Conservation (phyloP, 2,329 filamentous ascomycete species). For the Alternaria incomplexa region DNA sequence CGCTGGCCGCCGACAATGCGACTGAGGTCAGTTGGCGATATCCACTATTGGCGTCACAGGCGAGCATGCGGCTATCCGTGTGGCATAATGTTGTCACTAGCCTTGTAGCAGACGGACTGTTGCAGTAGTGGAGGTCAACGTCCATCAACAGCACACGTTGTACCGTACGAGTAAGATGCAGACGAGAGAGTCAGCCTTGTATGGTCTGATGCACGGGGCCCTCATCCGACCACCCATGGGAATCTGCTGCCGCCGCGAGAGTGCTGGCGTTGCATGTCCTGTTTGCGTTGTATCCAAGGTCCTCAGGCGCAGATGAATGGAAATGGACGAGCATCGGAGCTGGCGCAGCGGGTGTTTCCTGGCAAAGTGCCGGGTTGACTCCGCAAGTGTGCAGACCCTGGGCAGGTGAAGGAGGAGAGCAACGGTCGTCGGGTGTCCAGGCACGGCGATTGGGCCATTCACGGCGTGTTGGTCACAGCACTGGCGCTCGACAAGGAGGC, state of each 20-base stretch:
- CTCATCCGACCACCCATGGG: slow-evolving; percentile 20
- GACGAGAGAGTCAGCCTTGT: slow-evolving; percentile 23
- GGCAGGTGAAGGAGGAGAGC: slow-evolving; percentile 12
- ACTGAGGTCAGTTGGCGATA: neutral
- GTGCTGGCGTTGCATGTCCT: neutral
- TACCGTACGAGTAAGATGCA: slow-evolving; percentile 17
- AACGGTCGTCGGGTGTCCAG: slow-evolving; percentile 20
- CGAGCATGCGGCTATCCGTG: neutral
- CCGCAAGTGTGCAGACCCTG: slow-evolving; percentile 3
- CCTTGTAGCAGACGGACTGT: slow-evolving; percentile 4
- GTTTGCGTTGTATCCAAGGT: slow-evolving; percentile 27
- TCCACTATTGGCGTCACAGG: neutral
- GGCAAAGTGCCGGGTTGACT: slow-evolving; percentile 17
- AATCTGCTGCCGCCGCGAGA: neutral
- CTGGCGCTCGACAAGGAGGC: slow-evolving; percentile 26
- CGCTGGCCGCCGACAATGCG: neutral
- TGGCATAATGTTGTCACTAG: slow-evolving; percentile 9
- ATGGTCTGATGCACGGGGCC: slow-evolving; percentile 28
- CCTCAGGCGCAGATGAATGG: slow-evolving; percentile 9
- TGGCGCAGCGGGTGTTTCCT: slow-evolving; percentile 29
- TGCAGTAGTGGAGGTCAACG: slow-evolving; percentile 5
- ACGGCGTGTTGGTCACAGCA: slow-evolving; percentile 22
- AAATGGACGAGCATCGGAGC: slow-evolving; percentile 9
- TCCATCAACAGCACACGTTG: slow-evolving; percentile 15
- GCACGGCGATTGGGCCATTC: slow-evolving; percentile 34